Conservation (phyloP, 2,329 filamentous ascomycete genomes). For the Aureobasidium sp. region DNA sequence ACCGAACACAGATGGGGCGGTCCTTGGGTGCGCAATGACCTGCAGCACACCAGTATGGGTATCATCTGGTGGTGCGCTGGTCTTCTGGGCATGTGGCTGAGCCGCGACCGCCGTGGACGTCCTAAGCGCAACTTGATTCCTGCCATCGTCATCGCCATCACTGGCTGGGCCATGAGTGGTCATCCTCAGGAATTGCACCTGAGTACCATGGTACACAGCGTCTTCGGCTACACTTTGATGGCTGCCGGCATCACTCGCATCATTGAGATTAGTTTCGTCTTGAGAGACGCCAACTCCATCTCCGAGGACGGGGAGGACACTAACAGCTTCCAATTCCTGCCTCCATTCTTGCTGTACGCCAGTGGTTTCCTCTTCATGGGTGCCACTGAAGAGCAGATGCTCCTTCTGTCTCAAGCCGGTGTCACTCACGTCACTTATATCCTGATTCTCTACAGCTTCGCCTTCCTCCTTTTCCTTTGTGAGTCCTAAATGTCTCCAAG, state of each 20-base stretch:
- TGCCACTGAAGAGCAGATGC: slow-evolving; percentile 94
- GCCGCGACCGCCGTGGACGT: slow-evolving; percentile 69
- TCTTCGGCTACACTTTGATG: slow-evolving; percentile 96
- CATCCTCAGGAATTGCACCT: slow-evolving; percentile 80
- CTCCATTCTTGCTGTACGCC: slow-evolving; percentile 63
- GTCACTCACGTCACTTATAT: slow-evolving; percentile 90
- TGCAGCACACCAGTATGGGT: slow-evolving; percentile 99
- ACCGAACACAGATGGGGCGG: slow-evolving; percentile 93
- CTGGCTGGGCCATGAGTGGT: slow-evolving; percentile 90
- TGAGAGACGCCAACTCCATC: slow-evolving; percentile 57
- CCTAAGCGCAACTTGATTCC: slow-evolving; percentile 92
- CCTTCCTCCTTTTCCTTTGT: slow-evolving; percentile 86
- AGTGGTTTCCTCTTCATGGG: slow-evolving; percentile 97
- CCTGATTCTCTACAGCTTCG: slow-evolving; percentile 81
- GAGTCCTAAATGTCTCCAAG: slow-evolving; percentile 28
- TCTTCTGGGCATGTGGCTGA: slow-evolving; percentile 86
- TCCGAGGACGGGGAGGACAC: slow-evolving; percentile 24
- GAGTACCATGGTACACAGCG: slow-evolving; percentile 77
- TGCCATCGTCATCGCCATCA: slow-evolving; percentile 82
- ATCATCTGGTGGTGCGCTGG: slow-evolving; percentile 97
- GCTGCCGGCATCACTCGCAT: slow-evolving; percentile 75
- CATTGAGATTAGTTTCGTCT: slow-evolving; percentile 83
- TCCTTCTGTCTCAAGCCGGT: slow-evolving; percentile 61
- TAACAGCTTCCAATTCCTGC: slow-evolving; percentile 45
- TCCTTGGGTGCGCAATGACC: slow-evolving; percentile 84